Percentiles rank a stretch among this genome's conserved stretches.
Evolutionary conservation across 2,329 filamentous ascomycete genomes (phyloP).

Genomic region (Bipolaris oryzae): DNA sequence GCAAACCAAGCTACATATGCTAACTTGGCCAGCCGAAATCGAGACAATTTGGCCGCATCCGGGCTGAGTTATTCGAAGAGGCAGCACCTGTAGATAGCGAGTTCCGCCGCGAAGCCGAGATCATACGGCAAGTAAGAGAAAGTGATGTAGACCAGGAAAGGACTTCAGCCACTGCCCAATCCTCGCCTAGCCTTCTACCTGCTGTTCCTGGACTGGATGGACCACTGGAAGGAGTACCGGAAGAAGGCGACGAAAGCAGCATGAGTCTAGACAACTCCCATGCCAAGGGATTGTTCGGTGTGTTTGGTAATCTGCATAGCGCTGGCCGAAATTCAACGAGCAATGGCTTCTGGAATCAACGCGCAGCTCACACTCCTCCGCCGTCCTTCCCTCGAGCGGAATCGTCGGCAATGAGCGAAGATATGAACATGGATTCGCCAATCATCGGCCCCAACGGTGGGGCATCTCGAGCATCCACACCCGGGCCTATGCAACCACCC

Average conservation of each 20-base stretch:
- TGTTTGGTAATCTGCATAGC: conserved; percentile 78
- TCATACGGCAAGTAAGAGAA: conserved; percentile 92
- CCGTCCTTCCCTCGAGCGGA: conserved; percentile 62
- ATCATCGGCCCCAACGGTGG: conserved; percentile 34
- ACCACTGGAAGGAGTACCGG: conserved; percentile 70
- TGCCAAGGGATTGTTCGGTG: conserved; percentile 61
- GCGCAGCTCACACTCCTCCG: conserved; percentile 61
- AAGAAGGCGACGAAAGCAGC: conserved; percentile 64
- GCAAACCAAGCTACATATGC: not conserved
- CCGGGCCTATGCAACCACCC: conserved; percentile 45
- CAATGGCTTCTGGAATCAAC: conserved; percentile 78
- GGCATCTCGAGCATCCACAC: conserved; percentile 46
- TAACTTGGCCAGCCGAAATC: conserved; percentile 76
- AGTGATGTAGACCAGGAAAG: conserved; percentile 70
- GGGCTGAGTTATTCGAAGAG: conserved; percentile 88
- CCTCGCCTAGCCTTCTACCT: conserved; percentile 70
- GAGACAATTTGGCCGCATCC: conserved; percentile 91
- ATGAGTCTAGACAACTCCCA: conserved; percentile 58
- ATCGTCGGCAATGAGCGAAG: conserved; percentile 65
- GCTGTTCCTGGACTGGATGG: conserved; percentile 62
- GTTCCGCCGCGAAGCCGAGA: conserved; percentile 87
- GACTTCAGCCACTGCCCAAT: conserved; percentile 65
- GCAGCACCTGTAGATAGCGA: conserved; percentile 86
- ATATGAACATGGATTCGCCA: conserved; percentile 75
- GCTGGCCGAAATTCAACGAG: conserved; percentile 73